Evolutionary conservation across 192 early-diverging fungal species (phyloP).

Genomic region (Chytriomyces hyalinus): DNA sequence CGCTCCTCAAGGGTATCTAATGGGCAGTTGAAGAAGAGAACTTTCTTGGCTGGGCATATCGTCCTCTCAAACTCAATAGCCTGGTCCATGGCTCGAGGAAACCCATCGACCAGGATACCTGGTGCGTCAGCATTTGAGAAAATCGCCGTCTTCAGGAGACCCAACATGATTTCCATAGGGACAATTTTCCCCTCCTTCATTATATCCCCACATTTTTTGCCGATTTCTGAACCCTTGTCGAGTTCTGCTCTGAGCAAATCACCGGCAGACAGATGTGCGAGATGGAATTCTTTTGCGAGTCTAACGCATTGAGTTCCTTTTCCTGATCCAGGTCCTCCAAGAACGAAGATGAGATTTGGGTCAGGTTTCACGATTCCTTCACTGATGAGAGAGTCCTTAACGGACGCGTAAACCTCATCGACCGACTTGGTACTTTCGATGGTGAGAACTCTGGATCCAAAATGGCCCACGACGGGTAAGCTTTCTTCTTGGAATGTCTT

Average conservation of each 20-base stretch:
- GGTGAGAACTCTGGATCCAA: slow-evolving; percentile 34
- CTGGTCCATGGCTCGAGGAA: slow-evolving; percentile 58
- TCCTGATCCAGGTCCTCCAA: slow-evolving; percentile 58
- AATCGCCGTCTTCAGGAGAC: slow-evolving; percentile 40
- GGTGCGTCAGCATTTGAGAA: slow-evolving; percentile 31
- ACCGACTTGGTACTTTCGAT: slow-evolving; percentile 33
- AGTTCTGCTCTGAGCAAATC: slow-evolving; percentile 91
- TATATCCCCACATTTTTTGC: slow-evolving; percentile 75
- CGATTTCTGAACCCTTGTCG: slow-evolving; percentile 45
- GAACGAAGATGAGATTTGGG: slow-evolving; percentile 45
- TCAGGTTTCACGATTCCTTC: background rate
- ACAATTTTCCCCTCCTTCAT: slow-evolving; percentile 93
- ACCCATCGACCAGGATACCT: slow-evolving; percentile 57
- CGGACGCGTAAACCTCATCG: slow-evolving; percentile 6
- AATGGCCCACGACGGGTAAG: slow-evolving; percentile 58
- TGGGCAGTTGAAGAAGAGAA: slow-evolving; percentile 54
- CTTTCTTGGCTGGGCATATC: slow-evolving; percentile 8
- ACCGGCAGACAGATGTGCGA: slow-evolving; percentile 92
- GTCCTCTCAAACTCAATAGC: slow-evolving; percentile 53
- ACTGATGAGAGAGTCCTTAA: background rate
- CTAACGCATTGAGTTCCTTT: slow-evolving; percentile 87
- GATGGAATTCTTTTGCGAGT: slow-evolving; percentile 84
- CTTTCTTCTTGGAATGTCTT: slow-evolving; percentile 54
- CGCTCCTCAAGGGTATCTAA: slow-evolving; percentile 54
- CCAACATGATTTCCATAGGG: slow-evolving; percentile 59